Percentiles rank a stretch among this genome's conserved stretches.
Evolutionary conservation across 768 basidiomycete genomes (phyloP).

Genomic region (Sporobolomyces phaffii): DNA sequence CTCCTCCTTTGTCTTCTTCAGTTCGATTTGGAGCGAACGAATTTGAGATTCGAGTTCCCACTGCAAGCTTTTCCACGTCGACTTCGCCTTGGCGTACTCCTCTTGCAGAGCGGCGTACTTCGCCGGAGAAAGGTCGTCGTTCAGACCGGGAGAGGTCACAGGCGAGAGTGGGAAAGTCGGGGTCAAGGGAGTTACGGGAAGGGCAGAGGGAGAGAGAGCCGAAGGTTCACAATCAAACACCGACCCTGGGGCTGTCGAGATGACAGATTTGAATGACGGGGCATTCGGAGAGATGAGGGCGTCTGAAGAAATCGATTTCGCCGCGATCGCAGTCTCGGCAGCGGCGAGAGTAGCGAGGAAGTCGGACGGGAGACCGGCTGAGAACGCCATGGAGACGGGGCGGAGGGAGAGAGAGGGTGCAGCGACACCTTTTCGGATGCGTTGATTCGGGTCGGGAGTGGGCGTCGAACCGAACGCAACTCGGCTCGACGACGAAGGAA

Average conservation of each 20-base stretch:
- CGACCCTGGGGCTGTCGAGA: background rate
- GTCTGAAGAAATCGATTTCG: background rate
- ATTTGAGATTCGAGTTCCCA: slow-evolving; percentile 28
- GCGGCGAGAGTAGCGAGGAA: slow-evolving; percentile 20
- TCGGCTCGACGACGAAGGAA: background rate
- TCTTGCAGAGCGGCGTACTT: slow-evolving; percentile 8
- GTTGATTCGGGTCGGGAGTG: background rate
- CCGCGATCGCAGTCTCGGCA: background rate
- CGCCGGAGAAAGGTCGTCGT: background rate
- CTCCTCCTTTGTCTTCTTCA: slow-evolving; percentile 8
- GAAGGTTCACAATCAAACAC: too few relatives aligned
- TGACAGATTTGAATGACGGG: slow-evolving; percentile 20
- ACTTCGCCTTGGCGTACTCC: slow-evolving; percentile 2
- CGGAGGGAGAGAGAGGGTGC: slow-evolving; percentile 31
- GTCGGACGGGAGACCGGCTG: slow-evolving; percentile 28
- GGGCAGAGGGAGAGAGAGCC: background rate
- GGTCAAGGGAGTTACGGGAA: slow-evolving; percentile 21
- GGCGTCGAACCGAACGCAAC: slow-evolving; percentile 21
- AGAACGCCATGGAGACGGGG: slow-evolving; percentile 37
- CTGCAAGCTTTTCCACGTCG: slow-evolving; percentile 4
- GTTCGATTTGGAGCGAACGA: slow-evolving; percentile 11
- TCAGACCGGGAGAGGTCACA: background rate
- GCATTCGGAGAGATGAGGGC: slow-evolving; percentile 18
- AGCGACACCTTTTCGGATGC: background rate
- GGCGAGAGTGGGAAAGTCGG: slow-evolving; percentile 12